Evolutionary conservation across 2,329 filamentous ascomycete species (phyloP).

Genomic region (Rosellinia necatrix): DNA sequence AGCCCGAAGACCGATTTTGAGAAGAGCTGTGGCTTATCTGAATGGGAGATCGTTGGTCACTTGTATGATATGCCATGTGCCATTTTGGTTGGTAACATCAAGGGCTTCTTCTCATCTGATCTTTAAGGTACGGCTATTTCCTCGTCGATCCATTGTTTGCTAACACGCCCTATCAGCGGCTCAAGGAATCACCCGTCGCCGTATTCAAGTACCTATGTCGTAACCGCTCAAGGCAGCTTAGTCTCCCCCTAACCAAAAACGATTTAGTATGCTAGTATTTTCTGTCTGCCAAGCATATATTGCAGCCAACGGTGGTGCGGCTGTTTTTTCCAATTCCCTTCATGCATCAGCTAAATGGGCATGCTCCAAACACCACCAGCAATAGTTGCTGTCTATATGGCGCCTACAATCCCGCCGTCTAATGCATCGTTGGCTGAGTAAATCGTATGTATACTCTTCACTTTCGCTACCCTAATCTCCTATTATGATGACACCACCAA

Average conservation of each 20-base stretch:
- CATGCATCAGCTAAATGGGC: not conserved
- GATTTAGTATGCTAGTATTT: not conserved
- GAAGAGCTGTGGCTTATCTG: conserved; percentile 16
- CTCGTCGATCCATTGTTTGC: not conserved
- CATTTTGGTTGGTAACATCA: not conserved
- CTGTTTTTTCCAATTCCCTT: not conserved
- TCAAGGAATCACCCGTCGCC: not conserved
- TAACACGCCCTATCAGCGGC: conserved; percentile 1
- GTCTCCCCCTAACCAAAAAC: not conserved
- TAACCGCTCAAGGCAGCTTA: not conserved
- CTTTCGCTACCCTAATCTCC: conserved; percentile 8
- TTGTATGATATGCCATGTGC: conserved; percentile 16
- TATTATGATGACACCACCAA: conserved; percentile 46
- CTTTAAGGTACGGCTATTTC: conserved; percentile 10
- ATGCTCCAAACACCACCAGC: not conserved
- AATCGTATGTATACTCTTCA: not conserved
- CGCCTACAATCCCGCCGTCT: not conserved
- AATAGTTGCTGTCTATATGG: not conserved
- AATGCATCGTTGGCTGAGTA: not conserved
- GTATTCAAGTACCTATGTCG: not conserved
- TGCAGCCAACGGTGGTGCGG: not conserved
- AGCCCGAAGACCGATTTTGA: conserved; percentile 45
- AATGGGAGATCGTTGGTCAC: conserved; percentile 8
- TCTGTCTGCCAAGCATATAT: not conserved
- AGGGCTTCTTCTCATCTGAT: not conserved